phyloP scores from a whole-genome alignment of 2,329 filamentous ascomycete species.

The Camillea tinctor region DNA sequence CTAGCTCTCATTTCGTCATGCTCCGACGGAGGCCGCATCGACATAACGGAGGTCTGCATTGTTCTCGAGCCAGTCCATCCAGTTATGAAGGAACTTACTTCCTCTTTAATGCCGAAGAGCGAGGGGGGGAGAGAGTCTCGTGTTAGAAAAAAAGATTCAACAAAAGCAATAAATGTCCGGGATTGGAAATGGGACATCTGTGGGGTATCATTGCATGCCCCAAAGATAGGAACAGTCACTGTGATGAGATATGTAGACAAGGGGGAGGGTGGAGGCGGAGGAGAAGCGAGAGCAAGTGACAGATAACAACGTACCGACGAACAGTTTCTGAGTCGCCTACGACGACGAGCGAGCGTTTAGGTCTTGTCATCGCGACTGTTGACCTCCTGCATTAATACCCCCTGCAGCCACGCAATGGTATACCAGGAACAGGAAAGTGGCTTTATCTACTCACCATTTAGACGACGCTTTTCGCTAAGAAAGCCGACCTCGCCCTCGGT shows the following conservation, averaged over 20 bases:
- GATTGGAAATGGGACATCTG: constrained; percentile 10
- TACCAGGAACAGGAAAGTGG: not conserved
- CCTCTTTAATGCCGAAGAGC: constrained; percentile 53
- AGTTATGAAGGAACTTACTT: constrained; percentile 78
- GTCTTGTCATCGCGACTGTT: constrained; percentile 92
- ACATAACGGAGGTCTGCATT: constrained; percentile 88
- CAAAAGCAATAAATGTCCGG: constrained; percentile 7
- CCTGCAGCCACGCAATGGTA: constrained; percentile 9
- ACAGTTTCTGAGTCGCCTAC: constrained; percentile 95
- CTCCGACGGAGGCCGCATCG: constrained; percentile 47
- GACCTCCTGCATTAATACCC: constrained; percentile 29
- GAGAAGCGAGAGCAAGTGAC: constrained; percentile 1
- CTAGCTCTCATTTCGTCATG: constrained; percentile 18
- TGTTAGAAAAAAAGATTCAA: not conserved
- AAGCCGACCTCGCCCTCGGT: constrained; percentile 85
- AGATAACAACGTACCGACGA: constrained; percentile 63
- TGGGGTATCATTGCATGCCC: constrained; percentile 4
- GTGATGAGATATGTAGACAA: not conserved
- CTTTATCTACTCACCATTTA: constrained; percentile 71
- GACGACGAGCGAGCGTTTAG: constrained; percentile 84
- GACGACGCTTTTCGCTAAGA: constrained; percentile 81
- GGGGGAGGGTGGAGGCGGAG: not conserved
- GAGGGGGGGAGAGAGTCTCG: constrained; percentile 1
- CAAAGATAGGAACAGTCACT: constrained; percentile 12
- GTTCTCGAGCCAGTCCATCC: constrained; percentile 91